Percentiles rank a stretch among this genome's conserved stretches.
These are phyloP conservation scores for Dothistroma pini DNA, from an alignment of 2,329 filamentous ascomycete species.

Conservation along the genomic window DNA sequence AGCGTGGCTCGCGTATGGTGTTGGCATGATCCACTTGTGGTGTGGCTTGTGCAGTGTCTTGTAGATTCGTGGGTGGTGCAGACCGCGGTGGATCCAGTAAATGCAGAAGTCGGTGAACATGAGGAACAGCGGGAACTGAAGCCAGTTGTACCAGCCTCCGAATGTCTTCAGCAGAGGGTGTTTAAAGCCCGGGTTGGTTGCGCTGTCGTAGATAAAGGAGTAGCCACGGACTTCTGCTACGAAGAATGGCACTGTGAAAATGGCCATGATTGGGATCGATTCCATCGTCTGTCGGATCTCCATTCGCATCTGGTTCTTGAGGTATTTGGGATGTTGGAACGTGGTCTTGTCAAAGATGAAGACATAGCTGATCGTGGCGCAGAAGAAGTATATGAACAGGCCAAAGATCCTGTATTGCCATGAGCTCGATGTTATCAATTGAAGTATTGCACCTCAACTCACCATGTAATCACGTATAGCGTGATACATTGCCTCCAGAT, in stretches of 20 bases:
- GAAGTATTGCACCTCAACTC: constrained; percentile 23
- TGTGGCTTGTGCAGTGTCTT: constrained; percentile 92
- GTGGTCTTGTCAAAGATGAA: constrained; percentile 91
- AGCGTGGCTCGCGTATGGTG: constrained; percentile 84
- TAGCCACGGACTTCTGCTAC: constrained; percentile 78
- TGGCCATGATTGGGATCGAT: constrained; percentile 76
- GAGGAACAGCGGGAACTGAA: constrained; percentile 86
- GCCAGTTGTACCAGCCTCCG: constrained; percentile 59
- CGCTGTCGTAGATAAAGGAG: constrained; percentile 80
- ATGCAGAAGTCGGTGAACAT: constrained; percentile 85
- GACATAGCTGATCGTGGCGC: constrained; percentile 76
- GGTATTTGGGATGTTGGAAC: constrained; percentile 85
- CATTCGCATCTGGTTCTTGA: constrained; percentile 84
- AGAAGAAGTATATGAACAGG: constrained; percentile 76
- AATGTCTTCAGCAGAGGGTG: constrained; percentile 30
- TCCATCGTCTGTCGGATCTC: constrained; percentile 78
- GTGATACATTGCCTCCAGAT: constrained; percentile 68
- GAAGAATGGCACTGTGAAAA: constrained; percentile 79
- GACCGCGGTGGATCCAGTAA: constrained; percentile 84
- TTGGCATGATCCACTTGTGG: constrained; percentile 99
- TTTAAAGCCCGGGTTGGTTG: constrained; percentile 27
- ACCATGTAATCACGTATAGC: constrained; percentile 86
- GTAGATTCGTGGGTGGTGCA: constrained; percentile 79
- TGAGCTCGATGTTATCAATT: not conserved
- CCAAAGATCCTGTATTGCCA: constrained; percentile 72